Base-by-base conservation (phyloP, 2,329 filamentous ascomycete species). In the Cercospora zeae-maydis region DNA sequence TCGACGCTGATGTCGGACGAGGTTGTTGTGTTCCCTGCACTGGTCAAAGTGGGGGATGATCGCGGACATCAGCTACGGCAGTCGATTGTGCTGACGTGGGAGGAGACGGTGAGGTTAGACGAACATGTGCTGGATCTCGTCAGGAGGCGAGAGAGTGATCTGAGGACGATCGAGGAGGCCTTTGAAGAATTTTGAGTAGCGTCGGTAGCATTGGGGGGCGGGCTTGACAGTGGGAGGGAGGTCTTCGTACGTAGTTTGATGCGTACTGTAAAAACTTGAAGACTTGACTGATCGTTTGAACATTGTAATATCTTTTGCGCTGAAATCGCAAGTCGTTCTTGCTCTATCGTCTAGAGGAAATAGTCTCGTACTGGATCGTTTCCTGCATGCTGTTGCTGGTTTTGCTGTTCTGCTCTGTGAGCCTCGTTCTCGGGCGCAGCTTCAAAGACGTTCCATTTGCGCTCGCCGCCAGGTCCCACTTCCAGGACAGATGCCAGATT, bases 401-500 rank as follows among this genome's bases (percentile, higher is more conserved):
- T 78, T 73, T 86, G 84, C 65, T 88, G 85, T 74, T 97, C 92
- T 73, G 80, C 78, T 58, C 96, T 90, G 75, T 96, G 90, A 69
- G 88, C 80, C 75, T 98, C 93, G 73, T 99, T 96, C 77, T 99
- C 95, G 2, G 95, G 95, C 30, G 95, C 93, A 3, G 95, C 95
- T 61, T 96, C 92, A 76, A 99, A 99, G 24, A 98, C 93, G 75
- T 99, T 99, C 82, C 98, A 99, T 78, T 91, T 96, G 63, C 93
- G 84, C 77, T 96, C 92, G 37, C 95, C 93, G 0, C 88, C 89
- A 74, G 96, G 92, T 75, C 92, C 93, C 62, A 99, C 95, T 79
- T 99, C 95, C 37, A 99, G 83, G 51, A 99, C 95, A 77, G 92
- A 96, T 8, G 95, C 95, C 85, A 98, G 88, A 76, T 99, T 99